Evolutionary conservation across 768 basidiomycete genomes (phyloP).

Genomic region (Phlebiopsis gigantea): DNA sequence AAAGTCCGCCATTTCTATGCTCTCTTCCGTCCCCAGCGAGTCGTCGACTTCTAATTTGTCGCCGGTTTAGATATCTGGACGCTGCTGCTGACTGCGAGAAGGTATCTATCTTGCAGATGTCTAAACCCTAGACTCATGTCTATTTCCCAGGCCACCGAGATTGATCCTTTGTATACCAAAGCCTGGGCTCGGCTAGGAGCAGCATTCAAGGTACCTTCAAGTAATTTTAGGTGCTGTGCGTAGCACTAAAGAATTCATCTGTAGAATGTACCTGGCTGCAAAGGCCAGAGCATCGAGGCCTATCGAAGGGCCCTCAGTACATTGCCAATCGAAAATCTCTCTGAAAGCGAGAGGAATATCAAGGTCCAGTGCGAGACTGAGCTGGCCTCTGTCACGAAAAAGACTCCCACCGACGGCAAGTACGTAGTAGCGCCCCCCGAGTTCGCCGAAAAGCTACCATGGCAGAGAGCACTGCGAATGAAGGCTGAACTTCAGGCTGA

Average conservation of each 20-base stretch:
- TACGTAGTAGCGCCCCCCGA: no score
- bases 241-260: neutral
- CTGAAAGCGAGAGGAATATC: neutral
- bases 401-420: no score
- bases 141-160: neutral
- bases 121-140: no score
- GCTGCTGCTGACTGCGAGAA: neutral
- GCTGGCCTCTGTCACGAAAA: neutral
- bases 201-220: neutral
- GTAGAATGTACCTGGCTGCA: neutral
- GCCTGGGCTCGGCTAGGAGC: neutral
- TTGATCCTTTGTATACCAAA: neutral
- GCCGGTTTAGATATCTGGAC: neutral
- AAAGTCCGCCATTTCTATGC: constrained; percentile 19
- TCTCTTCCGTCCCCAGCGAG: neutral
- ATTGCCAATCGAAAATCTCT: neutral
- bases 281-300: neutral
- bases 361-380: neutral
- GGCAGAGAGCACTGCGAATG: neutral
- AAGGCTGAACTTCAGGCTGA: no score
- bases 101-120: neutral
- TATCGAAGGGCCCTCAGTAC: neutral
- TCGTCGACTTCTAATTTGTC: neutral
- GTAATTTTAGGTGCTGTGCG: neutral
- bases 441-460: no score